Percentiles rank a stretch among this genome's conserved stretches.
Conservation (phyloP, 2,329 filamentous ascomycete species). For the Chalara sp. region DNA sequence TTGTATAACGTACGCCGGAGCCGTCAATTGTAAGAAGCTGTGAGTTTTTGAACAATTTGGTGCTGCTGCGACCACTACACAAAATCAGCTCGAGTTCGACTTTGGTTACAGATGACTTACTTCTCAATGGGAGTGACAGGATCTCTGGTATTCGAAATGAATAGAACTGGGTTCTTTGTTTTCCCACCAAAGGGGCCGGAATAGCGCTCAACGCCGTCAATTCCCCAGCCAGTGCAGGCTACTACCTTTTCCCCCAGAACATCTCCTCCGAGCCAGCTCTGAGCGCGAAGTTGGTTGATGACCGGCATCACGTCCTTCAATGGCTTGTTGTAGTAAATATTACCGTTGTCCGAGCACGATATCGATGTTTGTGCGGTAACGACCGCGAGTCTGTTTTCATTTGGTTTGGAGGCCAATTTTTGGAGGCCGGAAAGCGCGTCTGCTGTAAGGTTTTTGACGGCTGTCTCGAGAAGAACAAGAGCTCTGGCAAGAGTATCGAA, state of each 20-base stretch:
- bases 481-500: conserved; percentile 30
- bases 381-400: background rate
- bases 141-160: conserved; percentile 28
- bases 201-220: conserved; percentile 20
- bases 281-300: conserved; percentile 10
- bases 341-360: background rate
- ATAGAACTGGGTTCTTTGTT: conserved; percentile 28
- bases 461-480: conserved; percentile 16
- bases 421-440: conserved; percentile 22
- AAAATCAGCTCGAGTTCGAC: conserved; percentile 5
- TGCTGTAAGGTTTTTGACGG: conserved; percentile 27
- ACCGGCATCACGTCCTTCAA: background rate
- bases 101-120: background rate
- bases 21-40: conserved; percentile 41
- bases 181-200: conserved; percentile 23
- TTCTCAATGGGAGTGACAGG: conserved; percentile 23
- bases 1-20: conserved; percentile 36
- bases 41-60: conserved; percentile 33
- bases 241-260: conserved; percentile 30
- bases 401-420: conserved; percentile 9
- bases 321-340: background rate
- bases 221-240: conserved; percentile 25
- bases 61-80: conserved; percentile 17
- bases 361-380: background rate
- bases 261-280: conserved; percentile 37